Percentiles rank a stretch among this genome's conserved stretches.
These are phyloP conservation scores for Lumnitzera racemosa DNA, from an alignment of 345 rosid species.

Conservation along the genomic window DNA sequence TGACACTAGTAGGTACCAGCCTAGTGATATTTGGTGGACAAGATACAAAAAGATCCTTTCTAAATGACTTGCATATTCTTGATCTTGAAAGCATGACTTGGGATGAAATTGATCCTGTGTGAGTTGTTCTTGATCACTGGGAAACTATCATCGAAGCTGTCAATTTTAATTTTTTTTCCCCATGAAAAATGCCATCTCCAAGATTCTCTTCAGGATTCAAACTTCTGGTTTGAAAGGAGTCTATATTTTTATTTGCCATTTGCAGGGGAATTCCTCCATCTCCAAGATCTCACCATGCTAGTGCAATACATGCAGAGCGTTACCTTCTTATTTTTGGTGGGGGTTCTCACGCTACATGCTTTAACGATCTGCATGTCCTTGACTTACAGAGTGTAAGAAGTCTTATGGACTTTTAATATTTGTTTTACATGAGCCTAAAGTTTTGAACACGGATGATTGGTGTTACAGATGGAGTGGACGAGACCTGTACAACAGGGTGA, in stretches of 20 bases:
- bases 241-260: neutral
- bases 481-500: conserved; percentile 91
- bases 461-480: conserved; percentile 93
- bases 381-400: conserved; percentile 89
- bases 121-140: conserved; percentile 25
- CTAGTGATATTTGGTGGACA: conserved; percentile 97
- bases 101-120: conserved; percentile 96
- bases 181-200: too few relatives aligned
- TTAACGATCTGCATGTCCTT: conserved; percentile 91
- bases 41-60: conserved; percentile 79
- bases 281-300: conserved; percentile 97
- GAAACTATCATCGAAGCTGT: too few relatives aligned
- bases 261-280: conserved; percentile 88
- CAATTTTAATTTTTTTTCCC: too few relatives aligned
- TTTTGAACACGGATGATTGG: conserved; percentile 13
- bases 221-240: too few relatives aligned
- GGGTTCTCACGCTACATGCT: conserved; percentile 92
- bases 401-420: conserved; percentile 12
- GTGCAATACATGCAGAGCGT: conserved; percentile 95
- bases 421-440: conserved; percentile 1
- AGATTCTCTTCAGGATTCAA: neutral
- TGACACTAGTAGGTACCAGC: conserved; percentile 73
- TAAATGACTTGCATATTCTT: conserved; percentile 93
- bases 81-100: conserved; percentile 98
- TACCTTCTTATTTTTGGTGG: conserved; percentile 98